A percentile compares a stretch with the other conserved stretches of the same genome.
Evolutionary conservation across 805 yeast genomes (phyloP).

Genomic region (Saturnispora zaruensis): DNA sequence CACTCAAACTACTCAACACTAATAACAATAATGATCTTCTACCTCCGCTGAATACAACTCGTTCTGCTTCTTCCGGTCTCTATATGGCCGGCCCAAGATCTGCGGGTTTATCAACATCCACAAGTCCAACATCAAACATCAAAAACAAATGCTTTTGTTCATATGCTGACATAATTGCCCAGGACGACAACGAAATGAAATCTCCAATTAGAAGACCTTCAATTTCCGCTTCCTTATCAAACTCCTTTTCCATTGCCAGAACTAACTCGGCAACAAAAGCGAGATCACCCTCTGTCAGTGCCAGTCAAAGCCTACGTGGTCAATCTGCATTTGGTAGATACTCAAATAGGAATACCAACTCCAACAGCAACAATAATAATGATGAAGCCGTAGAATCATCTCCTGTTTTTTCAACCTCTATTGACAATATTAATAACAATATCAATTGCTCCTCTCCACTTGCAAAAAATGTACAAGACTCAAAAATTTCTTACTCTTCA

Average conservation of each 20-base stretch:
- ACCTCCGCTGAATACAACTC: conserved; percentile 8
- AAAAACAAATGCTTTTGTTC: conserved; percentile 47
- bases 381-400: conserved; percentile 3
- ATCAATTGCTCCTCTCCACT: conserved; percentile 11
- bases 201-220: conserved; percentile 51
- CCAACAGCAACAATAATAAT: conserved; percentile 10
- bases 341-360: not conserved
- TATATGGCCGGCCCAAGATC: conserved; percentile 5
- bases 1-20: not conserved
- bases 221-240: conserved; percentile 35
- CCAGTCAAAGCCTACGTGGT: not conserved
- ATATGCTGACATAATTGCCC: conserved; percentile 70
- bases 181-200: conserved; percentile 44
- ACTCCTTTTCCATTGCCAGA: conserved; percentile 21
- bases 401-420: conserved; percentile 14
- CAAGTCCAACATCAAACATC: conserved; percentile 22
- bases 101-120: conserved; percentile 22
- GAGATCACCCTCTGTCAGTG: conserved; percentile 13
- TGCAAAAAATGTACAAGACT: conserved; percentile 12
- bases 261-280: conserved; percentile 21
- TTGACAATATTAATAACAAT: conserved; percentile 1
- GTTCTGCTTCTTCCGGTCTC: conserved; percentile 4
- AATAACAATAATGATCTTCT: conserved; percentile 4
- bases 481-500: conserved; percentile 23
- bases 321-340: conserved; percentile 5